Percentiles rank a stretch among this genome's conserved stretches.
phyloP scores from a whole-genome alignment of 805 yeast genomes.

The Kluyveromyces siamensis region DNA sequence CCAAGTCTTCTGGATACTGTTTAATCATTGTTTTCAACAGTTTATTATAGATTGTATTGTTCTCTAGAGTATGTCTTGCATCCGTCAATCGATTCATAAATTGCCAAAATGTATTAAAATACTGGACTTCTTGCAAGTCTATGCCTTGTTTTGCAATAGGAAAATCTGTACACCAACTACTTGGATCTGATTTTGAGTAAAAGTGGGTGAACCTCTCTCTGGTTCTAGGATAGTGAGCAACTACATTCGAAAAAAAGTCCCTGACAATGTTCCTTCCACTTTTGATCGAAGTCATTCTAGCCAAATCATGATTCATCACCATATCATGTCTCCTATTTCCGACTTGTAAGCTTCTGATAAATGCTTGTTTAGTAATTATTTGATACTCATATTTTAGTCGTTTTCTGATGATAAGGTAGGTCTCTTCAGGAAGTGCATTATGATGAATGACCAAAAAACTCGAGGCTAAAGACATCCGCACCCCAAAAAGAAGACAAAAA shows the following conservation, averaged over 20 bases:
- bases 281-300: background rate
- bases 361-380: background rate
- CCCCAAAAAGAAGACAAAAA: conserved; percentile 4
- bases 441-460: background rate
- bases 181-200: background rate
- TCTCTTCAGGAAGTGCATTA: background rate
- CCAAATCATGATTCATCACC: background rate
- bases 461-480: background rate
- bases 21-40: background rate
- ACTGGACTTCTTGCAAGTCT: background rate
- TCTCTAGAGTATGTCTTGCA: too few relatives aligned
- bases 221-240: background rate
- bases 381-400: background rate
- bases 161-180: background rate
- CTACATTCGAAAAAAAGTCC: background rate
- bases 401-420: background rate
- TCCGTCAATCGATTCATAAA: background rate
- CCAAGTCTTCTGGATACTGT: background rate
- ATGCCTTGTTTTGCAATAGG: background rate
- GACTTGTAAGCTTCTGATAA: background rate
- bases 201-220: background rate
- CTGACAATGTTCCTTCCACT: background rate
- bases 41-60: background rate
- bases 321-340: background rate
- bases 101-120: background rate